Evolutionary conservation across 2,329 filamentous ascomycete species (phyloP), one percentile per base, ranked within the genome.

Genomic region (Fusarium cicatricum): DNA sequence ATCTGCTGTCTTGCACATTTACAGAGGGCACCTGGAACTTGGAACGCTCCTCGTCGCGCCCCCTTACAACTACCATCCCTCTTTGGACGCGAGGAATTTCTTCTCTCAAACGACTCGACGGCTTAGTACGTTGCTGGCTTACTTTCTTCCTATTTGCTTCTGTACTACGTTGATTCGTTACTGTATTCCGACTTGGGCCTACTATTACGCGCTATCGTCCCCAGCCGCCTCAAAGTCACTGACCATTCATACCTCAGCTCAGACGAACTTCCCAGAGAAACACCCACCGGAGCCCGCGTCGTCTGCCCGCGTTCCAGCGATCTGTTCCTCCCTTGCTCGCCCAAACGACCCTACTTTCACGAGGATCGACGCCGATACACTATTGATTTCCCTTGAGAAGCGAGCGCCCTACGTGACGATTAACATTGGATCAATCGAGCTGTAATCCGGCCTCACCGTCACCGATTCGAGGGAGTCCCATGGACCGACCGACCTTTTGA

Each of bases 401-500:
- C 26, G 41, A 53, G 39, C 38, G 21, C 32, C 9, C 26, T 53
- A 38, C 19, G 39, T 40, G 46, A 46, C 41, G 14, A 19, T 46
- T 40, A 48, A 58, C 53, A 36, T 58, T 51, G 26, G 43, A 64
- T 57, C 42, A 46, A 60, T 43, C 53, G 44, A 64, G 53, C 52
- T 49, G 42, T 57, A 37, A 53, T 46, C 46, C 23, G 46, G 58
- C 33, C 11, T 54, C 37, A 36, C n/a, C n/a, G n/a, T n/a, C n/a
- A n/a, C n/a, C 46, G 54, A 44, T 32, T 46, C 37, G 37, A 42
- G 42, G 41, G 56, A 58, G 63, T 72, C 70, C n/a, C 54, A 73
- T 73, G 71, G 71, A 73, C 65, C 60, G 55, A 47, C 57, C 62
- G 49, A 56, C 49, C 50, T 45, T 58, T 49, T 46, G 50, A 61